These are phyloP conservation scores for Penicillium sclerotiorum DNA, from an alignment of 2,329 filamentous ascomycete species.

Conservation along the genomic window DNA sequence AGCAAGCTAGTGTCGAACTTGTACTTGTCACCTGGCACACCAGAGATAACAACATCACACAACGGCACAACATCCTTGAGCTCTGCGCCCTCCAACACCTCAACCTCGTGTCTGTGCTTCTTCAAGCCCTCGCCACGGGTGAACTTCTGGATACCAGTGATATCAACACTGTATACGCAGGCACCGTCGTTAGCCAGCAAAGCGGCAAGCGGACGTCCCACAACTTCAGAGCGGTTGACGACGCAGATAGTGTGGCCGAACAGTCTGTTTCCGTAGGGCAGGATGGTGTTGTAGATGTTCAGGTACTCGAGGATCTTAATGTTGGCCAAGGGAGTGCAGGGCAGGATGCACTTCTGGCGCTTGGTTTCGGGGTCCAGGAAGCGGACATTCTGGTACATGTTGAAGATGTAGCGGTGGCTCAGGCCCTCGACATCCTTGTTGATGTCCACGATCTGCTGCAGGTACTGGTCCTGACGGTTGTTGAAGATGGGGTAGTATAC, in stretches of 20 bases:
- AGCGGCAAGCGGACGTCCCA: constrained; percentile 87
- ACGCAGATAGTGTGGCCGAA: constrained; percentile 95
- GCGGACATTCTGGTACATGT: constrained; percentile 99
- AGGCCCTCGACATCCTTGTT: constrained; percentile 95
- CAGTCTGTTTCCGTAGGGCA: constrained; percentile 88
- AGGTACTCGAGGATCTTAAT: constrained; percentile 97
- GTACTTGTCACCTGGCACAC: constrained; percentile 83
- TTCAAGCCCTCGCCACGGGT: constrained; percentile 85
- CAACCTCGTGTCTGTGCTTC: constrained; percentile 81
- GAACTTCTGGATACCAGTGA: constrained; percentile 89
- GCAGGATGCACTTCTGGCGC: constrained; percentile 87
- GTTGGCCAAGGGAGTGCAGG: constrained; percentile 92
- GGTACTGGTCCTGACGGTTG: constrained; percentile 85
- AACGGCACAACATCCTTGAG: constrained; percentile 80
- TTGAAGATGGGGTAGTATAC: constrained; percentile 99
- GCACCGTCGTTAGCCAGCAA: constrained; percentile 95
- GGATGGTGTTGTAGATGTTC: constrained; percentile 92
- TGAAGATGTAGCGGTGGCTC: constrained; percentile 91
- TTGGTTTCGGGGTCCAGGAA: constrained; percentile 71
- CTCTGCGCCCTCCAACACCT: constrained; percentile 77
- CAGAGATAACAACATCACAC: constrained; percentile 92
- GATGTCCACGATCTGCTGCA: constrained; percentile 90
- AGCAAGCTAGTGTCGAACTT: constrained; percentile 85
- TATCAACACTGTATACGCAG: constrained; percentile 90
- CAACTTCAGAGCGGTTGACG: constrained; percentile 94